A percentile compares a stretch with the other conserved stretches of the same genome.
Evolutionary conservation across 2,329 filamentous ascomycete species (phyloP).

Genomic region (Penicillium sp.): DNA sequence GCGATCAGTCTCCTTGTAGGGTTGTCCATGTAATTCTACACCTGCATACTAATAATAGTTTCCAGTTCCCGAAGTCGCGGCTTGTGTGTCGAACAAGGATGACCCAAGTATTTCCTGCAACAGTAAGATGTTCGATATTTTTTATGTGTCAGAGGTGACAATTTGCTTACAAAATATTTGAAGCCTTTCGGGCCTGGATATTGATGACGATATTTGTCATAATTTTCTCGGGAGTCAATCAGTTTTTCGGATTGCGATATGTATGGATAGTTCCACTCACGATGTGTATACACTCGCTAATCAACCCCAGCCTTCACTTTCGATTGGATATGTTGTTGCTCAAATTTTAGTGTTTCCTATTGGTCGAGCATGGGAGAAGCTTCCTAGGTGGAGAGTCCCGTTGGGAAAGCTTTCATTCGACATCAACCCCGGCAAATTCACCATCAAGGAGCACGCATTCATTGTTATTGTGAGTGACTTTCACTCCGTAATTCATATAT

Average conservation of each 20-base stretch:
- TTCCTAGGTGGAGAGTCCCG: constrained; percentile 35
- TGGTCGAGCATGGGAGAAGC: constrained; percentile 41
- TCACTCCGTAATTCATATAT: constrained; percentile 44
- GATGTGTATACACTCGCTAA: not conserved
- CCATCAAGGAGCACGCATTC: constrained; percentile 49
- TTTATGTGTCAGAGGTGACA: not conserved
- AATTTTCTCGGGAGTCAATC: constrained; percentile 25
- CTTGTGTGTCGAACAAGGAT: constrained; percentile 39
- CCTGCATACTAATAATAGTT: not conserved
- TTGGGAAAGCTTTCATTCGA: constrained; percentile 38
- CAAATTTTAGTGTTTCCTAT: constrained; percentile 63
- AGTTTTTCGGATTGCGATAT: constrained; percentile 29
- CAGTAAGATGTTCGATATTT: constrained; percentile 18
- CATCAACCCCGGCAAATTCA: constrained; percentile 48
- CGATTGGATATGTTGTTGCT: constrained; percentile 42
- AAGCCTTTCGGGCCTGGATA: constrained; percentile 34
- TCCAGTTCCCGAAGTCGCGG: constrained; percentile 39
- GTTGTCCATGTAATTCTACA: not conserved
- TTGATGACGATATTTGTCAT: constrained; percentile 28
- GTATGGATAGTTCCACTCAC: constrained; percentile 6
- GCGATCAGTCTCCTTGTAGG: constrained; percentile 41
- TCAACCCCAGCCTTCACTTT: constrained; percentile 20
- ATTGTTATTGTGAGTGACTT: constrained; percentile 57
- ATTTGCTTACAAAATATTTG: not conserved
- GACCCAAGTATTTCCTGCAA: constrained; percentile 34